Evolutionary conservation across 768 basidiomycete species (phyloP).

Genomic region (Chlorophyllum brunneum): DNA sequence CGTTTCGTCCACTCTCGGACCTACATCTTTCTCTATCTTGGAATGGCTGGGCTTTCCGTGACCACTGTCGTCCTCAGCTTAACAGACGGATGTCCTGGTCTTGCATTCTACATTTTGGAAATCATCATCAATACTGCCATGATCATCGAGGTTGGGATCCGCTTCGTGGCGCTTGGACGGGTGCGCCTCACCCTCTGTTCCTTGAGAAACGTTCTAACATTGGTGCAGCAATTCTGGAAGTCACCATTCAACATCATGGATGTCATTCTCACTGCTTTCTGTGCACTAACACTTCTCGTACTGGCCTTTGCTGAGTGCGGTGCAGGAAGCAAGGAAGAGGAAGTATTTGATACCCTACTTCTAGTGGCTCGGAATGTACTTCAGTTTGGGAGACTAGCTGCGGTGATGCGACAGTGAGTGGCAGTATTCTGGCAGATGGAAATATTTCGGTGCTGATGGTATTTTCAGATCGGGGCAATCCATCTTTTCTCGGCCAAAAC

Average conservation of each 20-base stretch:
- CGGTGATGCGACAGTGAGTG: slow-evolving; percentile 90
- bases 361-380: slow-evolving; percentile 91
- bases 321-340: slow-evolving; percentile 84
- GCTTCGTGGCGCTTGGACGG: slow-evolving; percentile 89
- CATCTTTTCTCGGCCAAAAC: slow-evolving; percentile 82
- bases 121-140: slow-evolving; percentile 85
- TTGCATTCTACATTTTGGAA: slow-evolving; percentile 88
- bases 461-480: slow-evolving; percentile 77
- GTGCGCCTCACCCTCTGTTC: slow-evolving; percentile 44
- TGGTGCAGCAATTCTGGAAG: slow-evolving; percentile 87
- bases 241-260: slow-evolving; percentile 92
- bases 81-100: slow-evolving; percentile 78
- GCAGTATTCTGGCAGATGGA: slow-evolving; percentile 10
- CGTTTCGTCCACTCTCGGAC: slow-evolving; percentile 84
- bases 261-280: slow-evolving; percentile 84
- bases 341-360: slow-evolving; percentile 87
- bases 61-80: slow-evolving; percentile 84
- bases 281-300: slow-evolving; percentile 83
- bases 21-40: slow-evolving; percentile 86
- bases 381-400: slow-evolving; percentile 87
- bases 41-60: slow-evolving; percentile 83
- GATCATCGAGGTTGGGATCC: slow-evolving; percentile 90
- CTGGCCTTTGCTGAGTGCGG: slow-evolving; percentile 87
- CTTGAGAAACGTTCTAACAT: slow-evolving; percentile 3
- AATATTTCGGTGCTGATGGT: slow-evolving; percentile 14